Evolutionary conservation across 2,329 filamentous ascomycete species (phyloP), one percentile per base, ranked within the genome.

Genomic region (Cercospora nicotianae): DNA sequence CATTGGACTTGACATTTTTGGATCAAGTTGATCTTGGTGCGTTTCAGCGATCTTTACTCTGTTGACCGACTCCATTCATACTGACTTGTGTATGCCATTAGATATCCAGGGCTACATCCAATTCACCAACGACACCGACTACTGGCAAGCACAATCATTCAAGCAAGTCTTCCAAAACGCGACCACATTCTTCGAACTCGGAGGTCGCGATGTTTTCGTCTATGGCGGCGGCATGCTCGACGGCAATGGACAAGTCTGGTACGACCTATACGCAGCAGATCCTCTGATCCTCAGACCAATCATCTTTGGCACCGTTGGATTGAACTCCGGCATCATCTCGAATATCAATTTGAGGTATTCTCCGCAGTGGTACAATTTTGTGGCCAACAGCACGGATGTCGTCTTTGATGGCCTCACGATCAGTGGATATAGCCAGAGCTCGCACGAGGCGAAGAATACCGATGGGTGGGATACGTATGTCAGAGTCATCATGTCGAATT

Each of bases 61-160:
- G 36, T 31, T 53, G 51, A 63, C 67, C 75, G 57, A 77, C 31
- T 2, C 1, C 13, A 2, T 20, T 5, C 8, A 59, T 28, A 2
- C 28, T 59, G 55, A 59, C 28, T 33, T 3, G 0, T 36, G 31
- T 4, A 36, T 66, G 55, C 13, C 31, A 12, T 20, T 13, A 86
- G 86, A 87, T 69, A 85, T 88, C 68, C 83, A 85, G 73, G 88
- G 87, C 23, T 84, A 83, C 23, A 83, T 91, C 20, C 81, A 85
- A 65, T 91, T 91, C 79, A 86, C 85, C 65, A 85, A 89, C 61
- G 87, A 92, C 75, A 89, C 88, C 1, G 84, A 87, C 71, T 91
- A 91, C 78, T 91, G 90, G 90, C 83, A 89, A 70, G 83, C 82
- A 8, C 84, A 90, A 73, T 82, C 84, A 51, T 91, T 91, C 82